These are phyloP conservation scores for Pleoardoris graminearum DNA, from an alignment of 2,329 filamentous ascomycete genomes.

Conservation along the genomic window DNA sequence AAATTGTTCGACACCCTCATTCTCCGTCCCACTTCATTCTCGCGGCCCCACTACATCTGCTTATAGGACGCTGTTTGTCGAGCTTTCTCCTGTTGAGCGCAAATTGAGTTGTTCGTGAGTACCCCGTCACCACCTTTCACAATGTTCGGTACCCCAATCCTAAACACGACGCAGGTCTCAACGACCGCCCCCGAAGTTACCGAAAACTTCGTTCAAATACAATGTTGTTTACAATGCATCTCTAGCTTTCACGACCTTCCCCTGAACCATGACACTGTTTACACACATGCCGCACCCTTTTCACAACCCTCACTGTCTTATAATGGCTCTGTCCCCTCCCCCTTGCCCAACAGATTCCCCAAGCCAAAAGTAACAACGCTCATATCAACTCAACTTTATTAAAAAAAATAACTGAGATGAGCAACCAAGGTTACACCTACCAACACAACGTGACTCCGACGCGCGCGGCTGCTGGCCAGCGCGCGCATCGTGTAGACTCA, in stretches of 20 bases:
- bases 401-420: background rate
- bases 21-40: background rate
- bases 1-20: background rate
- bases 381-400: background rate
- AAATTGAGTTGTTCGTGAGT: background rate
- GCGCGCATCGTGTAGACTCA: background rate
- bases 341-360: background rate
- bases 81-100: background rate
- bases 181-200: background rate
- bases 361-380: background rate
- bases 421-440: background rate
- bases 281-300: background rate
- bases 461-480: slow-evolving; percentile 1
- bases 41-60: background rate
- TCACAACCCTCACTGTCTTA: background rate
- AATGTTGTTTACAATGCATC: background rate
- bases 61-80: background rate
- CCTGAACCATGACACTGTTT: background rate
- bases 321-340: background rate
- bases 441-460: background rate
- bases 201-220: background rate
- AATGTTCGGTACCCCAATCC: background rate
- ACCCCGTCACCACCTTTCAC: background rate
- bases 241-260: background rate
- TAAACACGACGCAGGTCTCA: background rate